Evolutionary conservation across 2,329 filamentous ascomycete species (phyloP).

Genomic region (Aspergillus fumigatus): DNA sequence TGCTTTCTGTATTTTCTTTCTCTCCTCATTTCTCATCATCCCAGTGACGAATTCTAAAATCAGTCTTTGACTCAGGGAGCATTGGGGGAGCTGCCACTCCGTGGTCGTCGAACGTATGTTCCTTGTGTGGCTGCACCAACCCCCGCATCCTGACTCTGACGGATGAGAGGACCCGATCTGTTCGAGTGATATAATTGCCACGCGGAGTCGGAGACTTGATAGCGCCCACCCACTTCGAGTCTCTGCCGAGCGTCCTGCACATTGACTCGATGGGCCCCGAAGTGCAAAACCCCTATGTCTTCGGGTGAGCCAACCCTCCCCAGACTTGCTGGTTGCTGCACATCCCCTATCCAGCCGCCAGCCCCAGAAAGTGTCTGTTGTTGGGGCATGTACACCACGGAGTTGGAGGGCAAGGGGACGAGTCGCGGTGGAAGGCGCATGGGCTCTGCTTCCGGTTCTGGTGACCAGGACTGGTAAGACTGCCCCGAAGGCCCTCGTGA

Average conservation of each 20-base stretch:
- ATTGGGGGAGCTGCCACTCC: slow-evolving; percentile 24
- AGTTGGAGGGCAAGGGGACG: slow-evolving; percentile 18
- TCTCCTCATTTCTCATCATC: background rate
- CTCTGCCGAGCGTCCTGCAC: slow-evolving; percentile 25
- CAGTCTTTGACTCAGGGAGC: background rate
- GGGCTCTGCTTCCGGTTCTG: slow-evolving; percentile 38
- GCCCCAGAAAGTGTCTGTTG: slow-evolving; percentile 16
- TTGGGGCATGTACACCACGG: slow-evolving; percentile 14
- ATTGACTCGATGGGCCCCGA: slow-evolving; percentile 28
- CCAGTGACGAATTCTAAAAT: background rate
- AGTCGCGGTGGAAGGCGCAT: slow-evolving; percentile 23
- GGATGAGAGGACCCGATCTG: slow-evolving; percentile 24
- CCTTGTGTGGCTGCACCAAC: slow-evolving; percentile 15
- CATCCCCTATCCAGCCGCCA: slow-evolving; percentile 20
- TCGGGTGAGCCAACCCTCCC: background rate
- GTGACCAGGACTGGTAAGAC: slow-evolving; percentile 34
- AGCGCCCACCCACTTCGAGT: slow-evolving; percentile 14
- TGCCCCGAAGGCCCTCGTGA: slow-evolving; percentile 30
- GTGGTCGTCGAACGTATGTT: slow-evolving; percentile 16
- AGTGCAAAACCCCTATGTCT: slow-evolving; percentile 11
- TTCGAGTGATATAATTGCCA: slow-evolving; percentile 27
- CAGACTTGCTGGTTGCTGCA: background rate
- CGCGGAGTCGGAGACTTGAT: slow-evolving; percentile 12
- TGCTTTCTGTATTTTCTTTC: background rate
- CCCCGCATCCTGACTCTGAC: slow-evolving; percentile 17